phyloP scores from a whole-genome alignment of 768 basidiomycete genomes.

The Brasilioporus rufonigricans region DNA sequence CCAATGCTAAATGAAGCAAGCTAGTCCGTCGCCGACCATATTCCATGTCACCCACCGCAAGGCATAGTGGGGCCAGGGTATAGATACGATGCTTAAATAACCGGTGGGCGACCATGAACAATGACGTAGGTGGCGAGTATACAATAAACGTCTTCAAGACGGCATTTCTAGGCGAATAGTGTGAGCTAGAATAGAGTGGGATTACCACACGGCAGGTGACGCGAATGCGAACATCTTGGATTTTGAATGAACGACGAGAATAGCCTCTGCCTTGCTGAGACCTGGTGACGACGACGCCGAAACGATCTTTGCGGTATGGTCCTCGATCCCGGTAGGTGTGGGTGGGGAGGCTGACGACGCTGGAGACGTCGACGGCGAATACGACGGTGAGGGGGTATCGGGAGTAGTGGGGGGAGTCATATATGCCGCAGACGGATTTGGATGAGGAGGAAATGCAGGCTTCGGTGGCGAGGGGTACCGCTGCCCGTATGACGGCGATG shows the following conservation, averaged over 20 bases:
- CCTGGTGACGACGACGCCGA: conserved; percentile 39
- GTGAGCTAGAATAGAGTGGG: conserved; percentile 17
- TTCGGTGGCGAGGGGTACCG: conserved; percentile 34
- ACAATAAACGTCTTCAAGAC: conserved; percentile 33
- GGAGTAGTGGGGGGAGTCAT: conserved; percentile 39
- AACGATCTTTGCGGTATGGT: conserved; percentile 47
- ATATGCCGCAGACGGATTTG: conserved; percentile 17
- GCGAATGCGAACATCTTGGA: conserved; percentile 66
- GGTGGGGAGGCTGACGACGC: conserved; percentile 61
- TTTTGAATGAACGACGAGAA: conserved; percentile 40
- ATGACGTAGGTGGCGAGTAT: conserved; percentile 15
- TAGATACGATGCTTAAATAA: conserved; percentile 36
- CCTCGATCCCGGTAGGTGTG: conserved; percentile 54
- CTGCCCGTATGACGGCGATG: conserved; percentile 29
- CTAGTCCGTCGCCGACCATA: conserved; percentile 16
- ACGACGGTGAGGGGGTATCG: conserved; percentile 54
- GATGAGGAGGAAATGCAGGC: conserved; percentile 16
- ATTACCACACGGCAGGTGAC: conserved; percentile 59
- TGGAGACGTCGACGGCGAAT: conserved; percentile 52
- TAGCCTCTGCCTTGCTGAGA: conserved; percentile 20
- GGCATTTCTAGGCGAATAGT: conserved; percentile 23
- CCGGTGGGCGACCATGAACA: conserved; percentile 8
- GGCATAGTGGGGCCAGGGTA: conserved; percentile 22
- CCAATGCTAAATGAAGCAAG: conserved; percentile 32
- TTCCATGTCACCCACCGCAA: conserved; percentile 28